Evolutionary conservation across 257 asterid genomes (phyloP).

Genomic region (Capsicum baccatum): DNA sequence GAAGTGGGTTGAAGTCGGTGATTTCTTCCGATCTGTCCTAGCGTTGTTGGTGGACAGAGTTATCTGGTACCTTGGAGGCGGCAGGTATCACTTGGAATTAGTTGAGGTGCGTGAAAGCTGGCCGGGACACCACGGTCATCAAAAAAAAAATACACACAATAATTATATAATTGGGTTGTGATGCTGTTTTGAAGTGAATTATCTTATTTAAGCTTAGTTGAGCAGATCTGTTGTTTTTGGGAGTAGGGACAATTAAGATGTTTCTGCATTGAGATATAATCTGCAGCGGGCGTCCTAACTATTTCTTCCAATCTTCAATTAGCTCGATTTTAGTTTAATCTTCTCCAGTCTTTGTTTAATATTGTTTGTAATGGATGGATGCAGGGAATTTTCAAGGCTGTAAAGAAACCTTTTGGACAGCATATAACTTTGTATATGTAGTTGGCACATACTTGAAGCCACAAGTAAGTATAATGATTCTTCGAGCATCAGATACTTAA

Average conservation of each 20-base stretch:
- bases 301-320: background rate
- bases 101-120: no score
- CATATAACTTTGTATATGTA: constrained; percentile 64
- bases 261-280: background rate
- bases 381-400: constrained; percentile 79
- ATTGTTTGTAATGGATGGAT: constrained; percentile 37
- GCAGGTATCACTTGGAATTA: no score
- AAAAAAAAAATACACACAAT: no score
- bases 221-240: background rate
- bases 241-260: background rate
- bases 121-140: no score
- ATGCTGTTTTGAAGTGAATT: background rate
- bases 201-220: background rate
- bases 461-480: constrained; percentile 67
- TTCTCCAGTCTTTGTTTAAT: constrained; percentile 30
- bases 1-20: no score
- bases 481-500: background rate
- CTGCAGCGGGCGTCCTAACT: background rate
- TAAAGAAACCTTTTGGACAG: constrained; percentile 72
- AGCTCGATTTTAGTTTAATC: constrained; percentile 2
- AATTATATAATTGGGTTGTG: background rate
- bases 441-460: constrained; percentile 94
- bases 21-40: no score
- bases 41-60: no score
- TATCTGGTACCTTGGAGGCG: no score